Base-by-base conservation (phyloP, 164 flowering plant species). In the Aristolochia fimbriata region DNA sequence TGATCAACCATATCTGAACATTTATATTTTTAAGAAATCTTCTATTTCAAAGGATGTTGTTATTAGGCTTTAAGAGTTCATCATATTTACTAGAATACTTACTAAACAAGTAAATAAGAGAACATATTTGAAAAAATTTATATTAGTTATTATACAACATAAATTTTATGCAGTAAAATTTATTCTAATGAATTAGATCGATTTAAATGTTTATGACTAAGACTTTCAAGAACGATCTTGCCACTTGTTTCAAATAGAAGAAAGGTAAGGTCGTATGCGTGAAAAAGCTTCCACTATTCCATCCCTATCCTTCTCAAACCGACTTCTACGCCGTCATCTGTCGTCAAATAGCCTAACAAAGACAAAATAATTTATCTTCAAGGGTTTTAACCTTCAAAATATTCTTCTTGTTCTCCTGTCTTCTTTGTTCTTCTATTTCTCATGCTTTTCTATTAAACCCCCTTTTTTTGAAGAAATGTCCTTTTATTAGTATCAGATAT, bases 221-320 rank as follows among this genome's bases (percentile, higher is more conserved):
- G 43, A 37, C 4, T 10, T 37, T 37, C 7, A 37, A 37, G 7
- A 37, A 37, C 43, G 8, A 37, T 3, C 43, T 37, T 37, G 43
- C 43, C 4, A 37, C 43, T 37, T 37, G 43, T 37, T 37, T 37
- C 9, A 37, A 7, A 50, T 17, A 47, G 14, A 19, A 55, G 6
- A 23, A 23, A 19, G 30, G 27, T 55, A 5, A 55, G 30, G 30
- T 23, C n/a, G 6, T 31, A 37, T 17, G 56, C 23, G 56, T 22
- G 30, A 52, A 52, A 52, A 52, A 52, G 56, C 16, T 20, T 22
- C 20, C 15, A 20, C 56, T 23, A 52, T 21, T 21, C 11, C n/a
- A 49, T 52, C 56, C 20, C 30, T 52, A 52, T 52, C 56, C 56
- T 52, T 16, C 30, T n/a, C 9, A 4, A 22, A 52, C 56, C 56